Conservation (phyloP, 805 yeast species). For the Wickerhamomyces mucosus region DNA sequence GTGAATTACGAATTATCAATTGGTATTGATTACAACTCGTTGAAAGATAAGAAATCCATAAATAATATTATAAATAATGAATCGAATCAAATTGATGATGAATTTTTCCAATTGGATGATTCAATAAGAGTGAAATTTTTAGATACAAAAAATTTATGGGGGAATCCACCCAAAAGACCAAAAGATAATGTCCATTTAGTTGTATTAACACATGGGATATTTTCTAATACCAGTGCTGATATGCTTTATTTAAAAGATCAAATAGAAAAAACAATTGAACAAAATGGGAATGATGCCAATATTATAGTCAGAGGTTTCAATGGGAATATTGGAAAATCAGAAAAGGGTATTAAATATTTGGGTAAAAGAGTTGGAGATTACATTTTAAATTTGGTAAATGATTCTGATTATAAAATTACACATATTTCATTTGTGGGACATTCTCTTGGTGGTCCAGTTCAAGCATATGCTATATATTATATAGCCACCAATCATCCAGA, state of each 20-base stretch:
- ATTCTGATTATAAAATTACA: conserved; percentile 32
- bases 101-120: too few species aligned
- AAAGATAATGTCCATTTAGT: conserved; percentile 70
- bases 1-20: conserved; percentile 58
- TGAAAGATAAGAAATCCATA: neutral
- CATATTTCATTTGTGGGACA: conserved; percentile 86
- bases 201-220: conserved; percentile 83
- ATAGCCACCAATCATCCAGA: conserved; percentile 51
- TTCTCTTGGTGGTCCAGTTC: conserved; percentile 88
- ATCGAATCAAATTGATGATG: too few species aligned
- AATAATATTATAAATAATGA: conserved; percentile 4
- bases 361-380: conserved; percentile 78
- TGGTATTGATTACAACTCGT: conserved; percentile 30
- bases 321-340: conserved; percentile 83
- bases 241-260: conserved; percentile 80
- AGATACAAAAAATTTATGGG: conserved; percentile 72
- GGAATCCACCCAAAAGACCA: conserved; percentile 43
- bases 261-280: conserved; percentile 37
- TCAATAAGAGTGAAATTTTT: conserved; percentile 29
- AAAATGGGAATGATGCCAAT: conserved; percentile 25
- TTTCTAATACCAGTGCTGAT: conserved; percentile 84
- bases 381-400: conserved; percentile 36
- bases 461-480: conserved; percentile 83
- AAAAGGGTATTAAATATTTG: conserved; percentile 73
- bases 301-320: conserved; percentile 74